Conservation (phyloP, 306 rosid genomes). For the Senna siamea region DNA sequence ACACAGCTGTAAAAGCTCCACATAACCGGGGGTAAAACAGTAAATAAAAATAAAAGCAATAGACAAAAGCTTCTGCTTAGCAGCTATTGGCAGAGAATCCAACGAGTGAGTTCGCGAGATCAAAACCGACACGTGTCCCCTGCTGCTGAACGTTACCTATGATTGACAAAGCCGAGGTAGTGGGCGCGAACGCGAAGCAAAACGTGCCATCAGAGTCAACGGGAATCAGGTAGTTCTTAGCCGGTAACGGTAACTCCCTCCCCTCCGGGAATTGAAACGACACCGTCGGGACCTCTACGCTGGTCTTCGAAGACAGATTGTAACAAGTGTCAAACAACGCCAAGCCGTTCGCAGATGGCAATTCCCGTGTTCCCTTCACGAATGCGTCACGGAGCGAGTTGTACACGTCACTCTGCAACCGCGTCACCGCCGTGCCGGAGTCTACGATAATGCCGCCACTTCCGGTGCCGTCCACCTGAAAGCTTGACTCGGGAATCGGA, state of each 20-base stretch:
- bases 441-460: conserved; percentile 78
- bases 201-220: conserved; percentile 77
- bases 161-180: conserved; percentile 62
- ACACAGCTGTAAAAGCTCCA: background rate
- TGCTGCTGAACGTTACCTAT: conserved; percentile 92
- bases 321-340: conserved; percentile 84
- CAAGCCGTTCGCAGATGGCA: conserved; percentile 48
- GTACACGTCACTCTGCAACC: conserved; percentile 61
- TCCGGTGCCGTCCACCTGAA: conserved; percentile 51
- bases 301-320: conserved; percentile 65
- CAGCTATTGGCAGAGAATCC: conserved; percentile 19
- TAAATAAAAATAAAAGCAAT: background rate
- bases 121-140: conserved; percentile 89
- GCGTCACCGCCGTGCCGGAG: conserved; percentile 94
- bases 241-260: conserved; percentile 67
- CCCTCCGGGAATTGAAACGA: conserved; percentile 66
- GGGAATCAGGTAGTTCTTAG: conserved; percentile 82
- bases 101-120: conserved; percentile 1
- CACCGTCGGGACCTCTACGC: conserved; percentile 83
- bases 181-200: conserved; percentile 88
- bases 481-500: conserved; percentile 50
- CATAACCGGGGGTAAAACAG: background rate
- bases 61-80: background rate
- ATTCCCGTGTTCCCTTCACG: conserved; percentile 44
- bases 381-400: conserved; percentile 49